Base-by-base conservation (phyloP, 129 eudicot species). In the Arctium lappa region DNA sequence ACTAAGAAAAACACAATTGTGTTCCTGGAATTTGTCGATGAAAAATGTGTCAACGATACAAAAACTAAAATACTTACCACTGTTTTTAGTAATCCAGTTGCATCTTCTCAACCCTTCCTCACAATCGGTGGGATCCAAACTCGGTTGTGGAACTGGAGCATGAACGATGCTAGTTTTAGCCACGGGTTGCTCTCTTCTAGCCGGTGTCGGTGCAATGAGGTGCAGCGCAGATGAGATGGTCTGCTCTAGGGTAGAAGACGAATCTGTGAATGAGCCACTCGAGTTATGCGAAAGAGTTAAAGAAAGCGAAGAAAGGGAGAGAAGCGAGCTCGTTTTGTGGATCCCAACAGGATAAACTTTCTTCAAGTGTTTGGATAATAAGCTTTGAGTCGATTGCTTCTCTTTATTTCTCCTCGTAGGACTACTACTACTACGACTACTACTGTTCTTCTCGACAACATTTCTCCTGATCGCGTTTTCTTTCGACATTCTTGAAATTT, bases 21-120 rank as follows among this genome's bases (percentile, higher is more conserved):
- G 0, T 46, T 1, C 42, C 42, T 38, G 42, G 5, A 38, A 40
- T 40, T 6, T 6, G 46, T 40, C 6, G 46, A 40, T 40, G 46
- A 40, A 34, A 72, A 6, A 3, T 38, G 13, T 3, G 4, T 69
- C 36, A 69, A 73, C 15, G 8, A 81, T 27, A 31, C 10, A 16
- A 46, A 53, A 46, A 78, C 16, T 42, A 50, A 48, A 8, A 32
- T 84, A 66, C 92, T 90, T 91, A 96, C 99, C 99, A 38, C 98
- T 96, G 78, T n/a, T 91, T 34, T 87, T 87, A 42, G 99, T 96
- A 74, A 96, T 93, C 99, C 99, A 96, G 73, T 93, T 91, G 84
- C 99, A 96, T 83, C 98, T 90, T 84, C 88, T 92, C 44, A 88
- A 72, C 37, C 94, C 97, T 77, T 91, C 87, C 50, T 91, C 91